phyloP scores from a whole-genome alignment of 352 stramenopile species.

The Globisporangium okanoganense region DNA sequence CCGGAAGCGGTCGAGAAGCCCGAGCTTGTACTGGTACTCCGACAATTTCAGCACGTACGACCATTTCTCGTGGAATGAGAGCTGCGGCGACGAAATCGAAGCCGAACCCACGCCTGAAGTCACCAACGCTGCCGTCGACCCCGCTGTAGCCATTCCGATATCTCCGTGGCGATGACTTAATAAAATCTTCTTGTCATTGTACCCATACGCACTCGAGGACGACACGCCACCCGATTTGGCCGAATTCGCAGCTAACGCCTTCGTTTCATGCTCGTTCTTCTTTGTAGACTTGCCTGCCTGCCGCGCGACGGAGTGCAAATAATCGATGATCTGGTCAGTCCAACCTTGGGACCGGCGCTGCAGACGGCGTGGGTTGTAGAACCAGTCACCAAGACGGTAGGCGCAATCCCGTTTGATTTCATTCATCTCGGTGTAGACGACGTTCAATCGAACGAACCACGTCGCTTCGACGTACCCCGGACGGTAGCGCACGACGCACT shows the following conservation, averaged over 20 bases:
- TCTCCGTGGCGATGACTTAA: constrained; percentile 35
- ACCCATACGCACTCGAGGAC: neutral
- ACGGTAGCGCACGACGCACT: constrained; percentile 74
- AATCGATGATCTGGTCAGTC: constrained; percentile 80
- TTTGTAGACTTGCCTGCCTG: constrained; percentile 34
- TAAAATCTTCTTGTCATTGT: constrained; percentile 5
- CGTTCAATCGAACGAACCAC: constrained; percentile 83
- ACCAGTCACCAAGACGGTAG: constrained; percentile 69
- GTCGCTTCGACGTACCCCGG: constrained; percentile 67
- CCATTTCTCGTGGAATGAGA: constrained; percentile 71
- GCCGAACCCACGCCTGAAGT: constrained; percentile 1
- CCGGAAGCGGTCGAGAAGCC: constrained; percentile 62
- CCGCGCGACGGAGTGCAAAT: constrained; percentile 58
- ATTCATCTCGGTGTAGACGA: constrained; percentile 86
- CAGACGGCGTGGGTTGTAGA: constrained; percentile 71
- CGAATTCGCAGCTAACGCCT: constrained; percentile 1
- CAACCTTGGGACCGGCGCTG: constrained; percentile 69
- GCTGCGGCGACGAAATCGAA: constrained; percentile 18
- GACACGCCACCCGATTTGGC: neutral
- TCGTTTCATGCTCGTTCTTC: constrained; percentile 16
- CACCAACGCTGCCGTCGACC: constrained; percentile 10
- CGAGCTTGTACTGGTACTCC: constrained; percentile 78
- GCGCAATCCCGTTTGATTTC: constrained; percentile 71
- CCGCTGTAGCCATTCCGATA: constrained; percentile 11
- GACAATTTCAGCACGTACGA: constrained; percentile 81